phyloP scores from a whole-genome alignment of 352 stramenopile species.

The Pythium aquatile region DNA sequence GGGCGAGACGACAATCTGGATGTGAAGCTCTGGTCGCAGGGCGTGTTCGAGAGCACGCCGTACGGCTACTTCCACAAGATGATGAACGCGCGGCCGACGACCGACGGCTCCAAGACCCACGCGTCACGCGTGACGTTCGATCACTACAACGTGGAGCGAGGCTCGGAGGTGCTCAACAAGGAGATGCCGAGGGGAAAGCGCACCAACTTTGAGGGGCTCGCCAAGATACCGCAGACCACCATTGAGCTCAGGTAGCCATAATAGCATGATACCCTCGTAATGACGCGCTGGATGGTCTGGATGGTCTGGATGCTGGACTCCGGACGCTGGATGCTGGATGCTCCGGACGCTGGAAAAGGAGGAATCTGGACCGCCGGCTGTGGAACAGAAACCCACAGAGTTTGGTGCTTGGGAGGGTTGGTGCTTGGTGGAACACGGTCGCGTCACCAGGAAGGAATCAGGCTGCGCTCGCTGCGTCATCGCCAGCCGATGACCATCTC shows the following conservation, averaged over 20 bases:
- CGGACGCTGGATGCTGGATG: neutral
- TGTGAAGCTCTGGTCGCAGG: slow-evolving; percentile 71
- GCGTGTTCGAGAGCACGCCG: slow-evolving; percentile 72
- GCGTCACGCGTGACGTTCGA: slow-evolving; percentile 66
- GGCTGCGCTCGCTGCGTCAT: slow-evolving; percentile 17
- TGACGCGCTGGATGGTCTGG: neutral
- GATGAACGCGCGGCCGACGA: slow-evolving; percentile 52
- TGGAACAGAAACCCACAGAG: neutral
- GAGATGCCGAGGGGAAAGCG: slow-evolving; percentile 67
- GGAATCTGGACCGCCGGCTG: neutral
- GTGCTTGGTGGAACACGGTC: slow-evolving; percentile 6
- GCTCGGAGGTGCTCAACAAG: slow-evolving; percentile 35
- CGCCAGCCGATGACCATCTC: neutral
- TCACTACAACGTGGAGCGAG: slow-evolving; percentile 68
- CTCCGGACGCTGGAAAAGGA: neutral
- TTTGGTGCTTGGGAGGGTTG: slow-evolving; percentile 21
- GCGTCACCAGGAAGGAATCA: slow-evolving; percentile 12
- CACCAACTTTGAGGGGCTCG: slow-evolving; percentile 51
- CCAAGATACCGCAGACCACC: slow-evolving; percentile 43
- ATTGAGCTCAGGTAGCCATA: slow-evolving; percentile 42
- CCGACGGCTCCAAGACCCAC: slow-evolving; percentile 49
- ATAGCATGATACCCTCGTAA: neutral
- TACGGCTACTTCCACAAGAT: slow-evolving; percentile 88
- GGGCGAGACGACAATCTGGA: slow-evolving; percentile 69
- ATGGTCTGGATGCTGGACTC: neutral